These are phyloP conservation scores for Pulveroboletus sp. DNA, from an alignment of 768 basidiomycete species.

Conservation along the genomic window DNA sequence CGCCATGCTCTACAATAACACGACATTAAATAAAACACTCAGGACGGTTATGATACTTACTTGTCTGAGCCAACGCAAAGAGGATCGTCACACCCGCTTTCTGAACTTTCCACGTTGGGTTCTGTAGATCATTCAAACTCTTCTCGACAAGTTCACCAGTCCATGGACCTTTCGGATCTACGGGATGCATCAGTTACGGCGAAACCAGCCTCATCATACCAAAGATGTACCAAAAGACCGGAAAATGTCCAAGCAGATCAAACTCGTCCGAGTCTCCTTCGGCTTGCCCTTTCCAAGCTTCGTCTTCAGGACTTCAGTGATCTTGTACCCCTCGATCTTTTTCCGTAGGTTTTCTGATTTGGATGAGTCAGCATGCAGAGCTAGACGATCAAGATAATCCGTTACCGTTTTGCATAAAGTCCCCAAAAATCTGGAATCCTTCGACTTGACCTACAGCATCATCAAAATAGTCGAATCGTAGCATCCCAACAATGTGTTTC, in stretches of 20 bases:
- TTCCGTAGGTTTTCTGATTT: constrained; percentile 1
- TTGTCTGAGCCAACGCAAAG: not conserved
- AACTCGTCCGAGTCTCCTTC: not conserved
- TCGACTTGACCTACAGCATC: not conserved
- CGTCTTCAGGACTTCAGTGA: not conserved
- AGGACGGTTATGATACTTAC: not conserved
- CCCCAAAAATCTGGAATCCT: constrained; percentile 4
- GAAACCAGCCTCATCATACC: too few relatives aligned
- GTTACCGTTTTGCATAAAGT: constrained; percentile 3
- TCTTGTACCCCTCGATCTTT: not conserved
- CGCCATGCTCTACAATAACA: not conserved
- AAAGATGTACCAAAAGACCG: not conserved
- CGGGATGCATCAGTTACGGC: not conserved
- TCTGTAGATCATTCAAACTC: not conserved
- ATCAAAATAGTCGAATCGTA: constrained; percentile 5
- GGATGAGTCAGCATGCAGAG: too few relatives aligned
- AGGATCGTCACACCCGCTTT: not conserved
- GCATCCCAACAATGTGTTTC: not conserved
- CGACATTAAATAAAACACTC: too few relatives aligned
- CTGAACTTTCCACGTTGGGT: not conserved
- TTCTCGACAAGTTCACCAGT: not conserved
- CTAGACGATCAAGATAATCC: not conserved
- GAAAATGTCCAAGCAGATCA: not conserved
- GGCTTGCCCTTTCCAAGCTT: not conserved
- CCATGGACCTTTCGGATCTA: not conserved